Base-by-base conservation (phyloP, 306 rosid genomes). In the Cucurbita pepo region DNA sequence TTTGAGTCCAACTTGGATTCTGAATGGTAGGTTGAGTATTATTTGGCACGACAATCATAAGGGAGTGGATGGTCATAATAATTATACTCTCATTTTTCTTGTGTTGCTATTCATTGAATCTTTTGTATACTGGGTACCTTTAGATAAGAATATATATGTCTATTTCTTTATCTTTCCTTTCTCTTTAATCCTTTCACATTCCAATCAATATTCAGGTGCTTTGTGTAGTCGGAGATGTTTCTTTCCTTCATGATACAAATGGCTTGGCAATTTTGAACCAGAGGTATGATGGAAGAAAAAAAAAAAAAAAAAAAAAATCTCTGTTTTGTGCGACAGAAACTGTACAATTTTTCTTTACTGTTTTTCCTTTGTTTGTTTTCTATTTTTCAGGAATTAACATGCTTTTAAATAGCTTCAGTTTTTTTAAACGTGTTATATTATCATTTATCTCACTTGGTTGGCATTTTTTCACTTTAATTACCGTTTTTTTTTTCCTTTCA, bases 241-340 rank as follows among this genome's bases (percentile, higher is more conserved):
- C 98, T 76, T 86, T 90, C 56, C 86, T 94, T 66, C 97, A 94
- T 63, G 98, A 94, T 72, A 90, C 97, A 71, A 94, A 94, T 62
- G 94, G 98, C 80, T 80, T 94, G 84, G 74, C 98, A 80, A 76
- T 94, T 82, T 71, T 94, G 86, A 82, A 74, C 40, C 94, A 90
- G 77, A 84, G 96, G 98, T 94, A 83, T 44, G 79, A 71, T 82
- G 59, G 19, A 63, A n/a, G 71, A 4, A 48, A 44, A 9, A 7
- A 45, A 59, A 75, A 54, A 45, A 59, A 75, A 54, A 81, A 50
- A 7, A 45, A 59, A 75, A 54, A 81, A 50, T 81, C 48, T 64
- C 66, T n/a, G 80, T 44, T 69, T 40, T 77, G 73, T 58, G 73
- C 34, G 3, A 30, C 3, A 30, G 34, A 30, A 30, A 30, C 34